These are phyloP conservation scores for Thermomyces lanuginosus DNA, from an alignment of 2,329 filamentous ascomycete genomes.

Conservation along the genomic window DNA sequence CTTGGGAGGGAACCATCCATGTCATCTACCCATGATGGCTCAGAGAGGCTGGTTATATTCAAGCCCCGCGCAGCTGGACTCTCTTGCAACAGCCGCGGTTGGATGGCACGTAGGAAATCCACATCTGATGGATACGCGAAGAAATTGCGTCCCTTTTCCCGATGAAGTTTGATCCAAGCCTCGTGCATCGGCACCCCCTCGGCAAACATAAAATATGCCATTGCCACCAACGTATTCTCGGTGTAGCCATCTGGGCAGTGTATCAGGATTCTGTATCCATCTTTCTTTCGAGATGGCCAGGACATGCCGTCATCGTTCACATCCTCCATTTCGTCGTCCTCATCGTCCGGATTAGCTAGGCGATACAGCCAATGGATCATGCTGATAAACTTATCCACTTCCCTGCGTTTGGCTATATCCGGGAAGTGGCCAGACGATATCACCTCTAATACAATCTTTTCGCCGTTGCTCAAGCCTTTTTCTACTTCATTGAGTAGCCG, in stretches of 20 bases:
- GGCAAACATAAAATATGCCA: conserved; percentile 88
- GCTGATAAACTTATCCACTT: conserved; percentile 69
- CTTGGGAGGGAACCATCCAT: conserved; percentile 87
- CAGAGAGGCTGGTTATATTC: conserved; percentile 13
- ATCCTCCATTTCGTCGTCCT: conserved; percentile 20
- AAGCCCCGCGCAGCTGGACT: conserved; percentile 17
- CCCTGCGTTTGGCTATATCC: too few relatives aligned
- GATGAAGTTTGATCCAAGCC: conserved; percentile 77
- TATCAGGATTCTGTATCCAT: conserved; percentile 58
- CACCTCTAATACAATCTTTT: too few relatives aligned
- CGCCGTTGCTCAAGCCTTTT: too few relatives aligned
- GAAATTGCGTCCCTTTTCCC: conserved; percentile 70
- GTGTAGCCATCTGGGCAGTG: conserved; percentile 96
- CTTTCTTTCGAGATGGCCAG: conserved; percentile 29
- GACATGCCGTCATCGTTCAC: conserved; percentile 41
- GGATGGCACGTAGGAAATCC: conserved; percentile 58
- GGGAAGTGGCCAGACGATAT: too few relatives aligned
- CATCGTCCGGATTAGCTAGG: conserved; percentile 48
- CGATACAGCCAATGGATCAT: conserved; percentile 84
- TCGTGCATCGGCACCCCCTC: conserved; percentile 65
- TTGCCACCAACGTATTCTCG: conserved; percentile 71
- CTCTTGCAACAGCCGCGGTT: conserved; percentile 53
- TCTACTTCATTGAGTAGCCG: too few relatives aligned
- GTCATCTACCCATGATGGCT: conserved; percentile 65
- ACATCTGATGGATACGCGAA: conserved; percentile 92